Evolutionary conservation across 108 stramenopile species (phyloP).

Genomic region (Epithemia pelagica): DNA sequence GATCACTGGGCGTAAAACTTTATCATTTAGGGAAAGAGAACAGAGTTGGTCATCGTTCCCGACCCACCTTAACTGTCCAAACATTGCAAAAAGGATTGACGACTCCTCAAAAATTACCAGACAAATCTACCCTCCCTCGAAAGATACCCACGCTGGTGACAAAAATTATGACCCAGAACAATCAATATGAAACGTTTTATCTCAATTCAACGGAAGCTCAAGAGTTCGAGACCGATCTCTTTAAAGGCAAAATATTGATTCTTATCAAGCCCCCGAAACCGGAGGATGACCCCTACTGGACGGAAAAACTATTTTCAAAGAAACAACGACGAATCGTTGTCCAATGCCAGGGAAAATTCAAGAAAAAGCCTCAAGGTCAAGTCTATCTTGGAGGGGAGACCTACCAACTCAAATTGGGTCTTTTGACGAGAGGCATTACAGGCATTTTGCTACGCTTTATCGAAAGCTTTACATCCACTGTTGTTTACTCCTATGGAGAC

Average conservation of each 20-base stretch:
- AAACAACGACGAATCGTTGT: constrained; percentile 53
- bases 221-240: constrained; percentile 47
- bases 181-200: constrained; percentile 9
- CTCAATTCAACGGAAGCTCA: constrained; percentile 30
- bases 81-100: no score
- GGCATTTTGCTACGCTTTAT: constrained; percentile 32
- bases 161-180: constrained; percentile 36
- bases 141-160: constrained; percentile 52
- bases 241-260: constrained; percentile 42
- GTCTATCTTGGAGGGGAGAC: constrained; percentile 70
- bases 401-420: constrained; percentile 67
- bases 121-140: no score
- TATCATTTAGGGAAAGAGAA: no score
- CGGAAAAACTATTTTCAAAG: constrained; percentile 44
- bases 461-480: constrained; percentile 15
- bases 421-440: constrained; percentile 48
- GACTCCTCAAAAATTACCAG: no score
- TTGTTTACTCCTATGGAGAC: constrained; percentile 77
- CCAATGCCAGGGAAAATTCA: constrained; percentile 81
- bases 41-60: no score
- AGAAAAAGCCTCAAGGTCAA: constrained; percentile 46
- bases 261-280: constrained; percentile 35
- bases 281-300: constrained; percentile 46
- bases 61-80: no score
- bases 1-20: no score